Evolutionary conservation across 208 protist species (phyloP).

Genomic region (Sergeia podlipaevii): DNA sequence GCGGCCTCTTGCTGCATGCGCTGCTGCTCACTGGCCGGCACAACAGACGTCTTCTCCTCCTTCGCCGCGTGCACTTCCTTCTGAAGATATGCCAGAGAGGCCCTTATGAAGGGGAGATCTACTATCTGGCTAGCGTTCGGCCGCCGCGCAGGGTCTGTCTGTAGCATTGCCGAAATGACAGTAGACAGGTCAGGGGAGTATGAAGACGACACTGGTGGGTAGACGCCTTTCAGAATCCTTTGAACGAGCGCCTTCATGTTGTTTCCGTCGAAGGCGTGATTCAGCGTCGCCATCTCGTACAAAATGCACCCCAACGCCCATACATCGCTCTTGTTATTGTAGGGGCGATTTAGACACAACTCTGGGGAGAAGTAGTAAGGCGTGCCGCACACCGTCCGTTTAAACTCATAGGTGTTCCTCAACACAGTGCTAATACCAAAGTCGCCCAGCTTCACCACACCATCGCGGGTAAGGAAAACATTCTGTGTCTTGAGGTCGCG

Average conservation of each 20-base stretch:
- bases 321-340: slow-evolving; percentile 94
- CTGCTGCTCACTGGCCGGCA: slow-evolving; percentile 38
- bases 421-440: slow-evolving; percentile 92
- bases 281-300: slow-evolving; percentile 90
- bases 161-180: slow-evolving; percentile 81
- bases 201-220: slow-evolving; percentile 70
- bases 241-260: slow-evolving; percentile 90
- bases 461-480: slow-evolving; percentile 83
- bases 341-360: slow-evolving; percentile 92
- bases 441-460: slow-evolving; percentile 88
- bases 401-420: slow-evolving; percentile 87
- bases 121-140: slow-evolving; percentile 84
- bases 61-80: slow-evolving; percentile 49
- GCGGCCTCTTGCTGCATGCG: slow-evolving; percentile 31
- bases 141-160: slow-evolving; percentile 73
- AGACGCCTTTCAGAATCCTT: slow-evolving; percentile 86
- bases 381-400: slow-evolving; percentile 92
- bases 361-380: slow-evolving; percentile 96
- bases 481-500: slow-evolving; percentile 92
- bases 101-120: slow-evolving; percentile 69
- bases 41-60: slow-evolving; percentile 34
- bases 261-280: slow-evolving; percentile 84
- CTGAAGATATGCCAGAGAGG: slow-evolving; percentile 60
- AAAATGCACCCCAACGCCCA: slow-evolving; percentile 91
- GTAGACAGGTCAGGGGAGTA: slow-evolving; percentile 73